Evolutionary conservation across 257 asterid genomes (phyloP).

Genomic region (Solanum acaule): DNA sequence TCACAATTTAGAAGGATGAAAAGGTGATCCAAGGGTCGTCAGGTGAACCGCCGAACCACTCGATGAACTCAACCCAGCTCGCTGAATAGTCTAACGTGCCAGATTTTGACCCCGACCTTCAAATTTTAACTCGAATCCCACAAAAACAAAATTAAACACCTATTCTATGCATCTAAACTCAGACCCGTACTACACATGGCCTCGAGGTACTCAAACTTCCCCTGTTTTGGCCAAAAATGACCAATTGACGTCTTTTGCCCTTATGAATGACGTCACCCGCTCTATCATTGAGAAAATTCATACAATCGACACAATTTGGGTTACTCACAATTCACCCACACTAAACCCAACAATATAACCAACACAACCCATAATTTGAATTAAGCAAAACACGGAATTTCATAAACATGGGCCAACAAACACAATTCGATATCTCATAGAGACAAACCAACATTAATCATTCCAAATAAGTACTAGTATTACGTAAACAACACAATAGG

Average conservation of each 20-base stretch:
- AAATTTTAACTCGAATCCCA: not conserved
- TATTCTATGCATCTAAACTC: not conserved
- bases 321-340: not conserved
- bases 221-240: too few relatives aligned
- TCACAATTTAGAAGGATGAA: not conserved
- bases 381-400: not conserved
- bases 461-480: not conserved
- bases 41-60: too few relatives aligned
- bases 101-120: not conserved
- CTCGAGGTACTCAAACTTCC: not conserved
- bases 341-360: not conserved
- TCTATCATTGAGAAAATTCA: too few relatives aligned
- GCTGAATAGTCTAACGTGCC: too few relatives aligned
- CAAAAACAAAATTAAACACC: too few relatives aligned
- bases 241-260: not conserved
- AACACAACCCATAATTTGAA: not conserved
- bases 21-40: not conserved
- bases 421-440: not conserved
- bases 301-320: not conserved
- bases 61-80: not conserved
- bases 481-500: not conserved
- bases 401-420: not conserved
- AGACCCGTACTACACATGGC: not conserved
- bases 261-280: not conserved
- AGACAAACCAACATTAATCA: not conserved